Percentiles rank a stretch among this genome's conserved stretches.
Conservation (phyloP, 2,329 filamentous ascomycete genomes). For the Aureobasidium sp. region DNA sequence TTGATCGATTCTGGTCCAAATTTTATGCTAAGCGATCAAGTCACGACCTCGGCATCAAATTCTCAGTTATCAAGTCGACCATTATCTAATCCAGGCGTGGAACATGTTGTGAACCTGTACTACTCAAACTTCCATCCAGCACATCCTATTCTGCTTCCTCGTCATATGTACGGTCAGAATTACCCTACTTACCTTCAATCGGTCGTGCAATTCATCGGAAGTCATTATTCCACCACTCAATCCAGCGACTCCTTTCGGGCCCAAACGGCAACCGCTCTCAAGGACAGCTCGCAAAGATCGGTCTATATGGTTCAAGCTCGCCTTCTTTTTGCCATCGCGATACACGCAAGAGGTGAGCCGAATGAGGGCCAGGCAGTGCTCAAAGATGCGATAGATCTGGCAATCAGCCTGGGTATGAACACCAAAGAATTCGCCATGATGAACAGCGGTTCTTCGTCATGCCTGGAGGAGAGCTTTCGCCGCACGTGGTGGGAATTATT, state of each 20-base stretch:
- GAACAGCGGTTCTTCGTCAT: constrained; percentile 56
- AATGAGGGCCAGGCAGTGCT: constrained; percentile 62
- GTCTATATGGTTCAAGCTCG: constrained; percentile 67
- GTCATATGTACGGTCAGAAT: constrained; percentile 34
- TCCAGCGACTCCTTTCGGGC: constrained; percentile 39
- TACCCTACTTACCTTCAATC: constrained; percentile 45
- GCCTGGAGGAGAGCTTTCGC: constrained; percentile 75
- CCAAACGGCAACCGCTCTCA: constrained; percentile 43
- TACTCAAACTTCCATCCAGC: constrained; percentile 50
- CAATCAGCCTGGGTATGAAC: constrained; percentile 71
- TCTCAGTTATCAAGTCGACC: neutral
- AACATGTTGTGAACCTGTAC: constrained; percentile 44
- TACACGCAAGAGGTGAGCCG: constrained; percentile 70
- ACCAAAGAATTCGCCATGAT: constrained; percentile 57
- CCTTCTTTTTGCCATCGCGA: constrained; percentile 66
- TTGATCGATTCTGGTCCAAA: neutral
- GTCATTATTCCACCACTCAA: constrained; percentile 44
- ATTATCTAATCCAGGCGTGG: constrained; percentile 24
- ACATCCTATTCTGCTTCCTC: constrained; percentile 51
- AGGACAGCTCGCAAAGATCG: constrained; percentile 17
- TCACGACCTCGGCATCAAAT: neutral
- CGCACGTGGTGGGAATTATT: constrained; percentile 88
- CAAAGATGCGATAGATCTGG: constrained; percentile 59
- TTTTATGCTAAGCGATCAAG: neutral
- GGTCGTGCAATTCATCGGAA: constrained; percentile 51